phyloP scores from a whole-genome alignment of 2,329 filamentous ascomycete genomes.

The Trichoderma lentiforme region DNA sequence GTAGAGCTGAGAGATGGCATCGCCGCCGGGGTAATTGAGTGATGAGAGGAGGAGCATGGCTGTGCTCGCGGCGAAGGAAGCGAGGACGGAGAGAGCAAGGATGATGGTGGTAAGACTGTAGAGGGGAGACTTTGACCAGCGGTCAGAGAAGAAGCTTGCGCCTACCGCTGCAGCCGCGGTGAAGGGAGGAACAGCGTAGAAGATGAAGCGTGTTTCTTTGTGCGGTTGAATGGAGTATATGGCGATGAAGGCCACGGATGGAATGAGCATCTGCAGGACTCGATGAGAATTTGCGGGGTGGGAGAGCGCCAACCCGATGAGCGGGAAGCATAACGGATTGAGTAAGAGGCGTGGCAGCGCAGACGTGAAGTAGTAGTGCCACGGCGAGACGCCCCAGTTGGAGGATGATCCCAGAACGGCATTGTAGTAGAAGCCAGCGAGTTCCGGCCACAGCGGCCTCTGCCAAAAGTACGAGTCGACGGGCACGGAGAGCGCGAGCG shows the following conservation, averaged over 20 bases:
- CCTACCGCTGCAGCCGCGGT: slow-evolving; percentile 74
- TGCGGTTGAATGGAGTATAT: slow-evolving; percentile 88
- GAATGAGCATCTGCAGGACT: slow-evolving; percentile 54
- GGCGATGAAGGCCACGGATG: slow-evolving; percentile 67
- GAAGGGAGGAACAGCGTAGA: slow-evolving; percentile 79
- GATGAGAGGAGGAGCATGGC: slow-evolving; percentile 74
- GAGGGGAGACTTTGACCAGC: slow-evolving; percentile 57
- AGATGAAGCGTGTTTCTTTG: slow-evolving; percentile 93
- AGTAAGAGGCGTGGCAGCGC: slow-evolving; percentile 78
- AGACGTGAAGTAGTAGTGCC: slow-evolving; percentile 80
- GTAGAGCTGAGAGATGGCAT: slow-evolving; percentile 62
- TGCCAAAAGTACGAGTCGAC: slow-evolving; percentile 97
- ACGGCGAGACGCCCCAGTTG: slow-evolving; percentile 83
- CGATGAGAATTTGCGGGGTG: slow-evolving; percentile 44
- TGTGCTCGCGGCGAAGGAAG: slow-evolving; percentile 58
- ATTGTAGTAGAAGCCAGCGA: slow-evolving; percentile 87
- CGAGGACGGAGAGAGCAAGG: slow-evolving; percentile 58
- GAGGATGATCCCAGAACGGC: slow-evolving; percentile 78
- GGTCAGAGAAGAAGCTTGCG: slow-evolving; percentile 66
- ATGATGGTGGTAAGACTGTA: slow-evolving; percentile 53
- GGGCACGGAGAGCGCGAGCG: slow-evolving; percentile 66
- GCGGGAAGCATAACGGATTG: slow-evolving; percentile 66
- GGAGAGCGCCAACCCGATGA: slow-evolving; percentile 51
- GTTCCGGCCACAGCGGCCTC: slow-evolving; percentile 81
- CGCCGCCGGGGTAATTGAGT: slow-evolving; percentile 90